Evolutionary conservation across 768 basidiomycete genomes (phyloP).

Genomic region (Rhizopogon sp.): DNA sequence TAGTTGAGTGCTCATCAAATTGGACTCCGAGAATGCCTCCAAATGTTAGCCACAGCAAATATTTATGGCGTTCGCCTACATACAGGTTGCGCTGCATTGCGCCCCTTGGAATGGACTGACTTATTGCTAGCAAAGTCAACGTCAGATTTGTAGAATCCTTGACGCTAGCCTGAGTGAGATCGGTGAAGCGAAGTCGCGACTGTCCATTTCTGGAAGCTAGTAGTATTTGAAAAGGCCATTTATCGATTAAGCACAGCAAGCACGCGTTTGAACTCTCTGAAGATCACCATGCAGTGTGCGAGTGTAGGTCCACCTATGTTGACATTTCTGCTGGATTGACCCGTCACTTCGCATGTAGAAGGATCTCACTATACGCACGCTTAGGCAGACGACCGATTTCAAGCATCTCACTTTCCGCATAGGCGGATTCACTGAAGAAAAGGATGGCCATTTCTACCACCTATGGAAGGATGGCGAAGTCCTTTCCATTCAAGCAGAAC

Average conservation of each 20-base stretch:
- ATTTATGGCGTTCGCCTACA: too few species aligned
- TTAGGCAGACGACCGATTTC: conserved; percentile 22
- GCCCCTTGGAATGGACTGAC: not conserved
- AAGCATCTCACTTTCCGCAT: conserved; percentile 17
- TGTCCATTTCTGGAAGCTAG: not conserved
- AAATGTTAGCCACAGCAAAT: not conserved
- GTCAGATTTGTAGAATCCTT: not conserved
- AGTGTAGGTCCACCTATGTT: conserved; percentile 21
- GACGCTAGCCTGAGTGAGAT: too few species aligned
- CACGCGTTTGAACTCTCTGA: conserved; percentile 1
- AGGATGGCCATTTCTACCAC: conserved; percentile 17
- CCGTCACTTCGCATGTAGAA: conserved; percentile 5
- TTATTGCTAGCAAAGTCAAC: not conserved
- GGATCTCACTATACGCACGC: conserved; percentile 13
- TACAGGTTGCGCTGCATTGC: not conserved
- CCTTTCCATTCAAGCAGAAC: conserved; percentile 25
- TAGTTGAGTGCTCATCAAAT: not conserved
- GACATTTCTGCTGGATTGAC: not conserved
- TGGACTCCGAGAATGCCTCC: not conserved
- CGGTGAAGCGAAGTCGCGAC: not conserved
- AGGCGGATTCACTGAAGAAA: conserved; percentile 1
- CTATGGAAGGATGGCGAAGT: conserved; percentile 27
- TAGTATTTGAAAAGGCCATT: not conserved
- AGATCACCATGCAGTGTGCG: conserved; percentile 21
- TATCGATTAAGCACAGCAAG: not conserved